phyloP scores from a whole-genome alignment of 129 eudicot species.

The Tanacetum coccineum region DNA sequence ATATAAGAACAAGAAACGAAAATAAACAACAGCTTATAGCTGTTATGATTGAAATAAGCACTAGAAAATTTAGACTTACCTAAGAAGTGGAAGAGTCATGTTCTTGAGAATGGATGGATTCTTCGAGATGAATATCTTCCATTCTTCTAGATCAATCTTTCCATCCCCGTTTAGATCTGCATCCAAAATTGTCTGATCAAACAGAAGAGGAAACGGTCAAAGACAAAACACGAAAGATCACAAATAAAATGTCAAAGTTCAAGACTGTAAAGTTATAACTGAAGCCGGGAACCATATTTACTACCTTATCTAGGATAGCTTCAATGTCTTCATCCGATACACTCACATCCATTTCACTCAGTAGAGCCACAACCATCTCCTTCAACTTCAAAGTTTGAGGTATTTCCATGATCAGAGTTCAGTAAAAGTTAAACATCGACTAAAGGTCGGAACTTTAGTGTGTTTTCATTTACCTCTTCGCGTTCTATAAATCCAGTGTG shows the following conservation, averaged over 20 bases:
- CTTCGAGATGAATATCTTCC: constrained; percentile 56
- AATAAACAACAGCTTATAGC: background rate
- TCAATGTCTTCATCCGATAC: constrained; percentile 65
- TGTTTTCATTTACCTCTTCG: constrained; percentile 57
- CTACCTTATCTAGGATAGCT: constrained; percentile 71
- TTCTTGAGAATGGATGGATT: constrained; percentile 69
- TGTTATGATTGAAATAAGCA: background rate
- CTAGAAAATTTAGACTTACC: constrained; percentile 30
- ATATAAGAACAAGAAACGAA: background rate
- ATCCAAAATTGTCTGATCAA: constrained; percentile 51
- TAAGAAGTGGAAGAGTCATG: constrained; percentile 76
- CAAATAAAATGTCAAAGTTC: background rate
- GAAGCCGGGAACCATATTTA: constrained; percentile 1
- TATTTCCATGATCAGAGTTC: constrained; percentile 15
- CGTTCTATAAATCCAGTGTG: constrained; percentile 76
- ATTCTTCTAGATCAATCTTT: constrained; percentile 71
- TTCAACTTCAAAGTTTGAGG: constrained; percentile 43
- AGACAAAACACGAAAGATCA: background rate
- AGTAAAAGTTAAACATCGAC: constrained; percentile 24
- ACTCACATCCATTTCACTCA: constrained; percentile 52
- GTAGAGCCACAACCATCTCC: constrained; percentile 69
- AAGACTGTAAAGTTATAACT: background rate
- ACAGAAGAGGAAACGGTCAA: background rate
- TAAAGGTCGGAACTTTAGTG: background rate
- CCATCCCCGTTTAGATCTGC: constrained; percentile 82